Evolutionary conservation across 169 alveolate species (phyloP), one percentile per base, ranked within the genome.

Genomic region (Plasmodium adleri): DNA sequence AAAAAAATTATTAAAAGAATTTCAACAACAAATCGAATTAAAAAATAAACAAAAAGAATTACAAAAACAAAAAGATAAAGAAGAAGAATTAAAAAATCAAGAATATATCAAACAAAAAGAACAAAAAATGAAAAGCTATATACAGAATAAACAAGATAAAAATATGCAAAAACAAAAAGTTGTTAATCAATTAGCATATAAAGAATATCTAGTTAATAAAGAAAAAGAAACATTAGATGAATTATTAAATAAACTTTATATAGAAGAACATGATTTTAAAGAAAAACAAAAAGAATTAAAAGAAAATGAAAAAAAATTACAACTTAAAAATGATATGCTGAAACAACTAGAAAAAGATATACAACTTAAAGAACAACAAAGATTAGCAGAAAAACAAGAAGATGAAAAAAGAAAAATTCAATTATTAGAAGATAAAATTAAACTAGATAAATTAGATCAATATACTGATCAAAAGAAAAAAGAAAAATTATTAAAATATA

Each of bases 381-480:
- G 90, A 56, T 58, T 56, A 54, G 56, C 67, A 47, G 90, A 80
- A 58, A 80, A 58, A 39, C 74, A 80, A 80, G 90, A 80, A 2
- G 90, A 80, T 72, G 90, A 80, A 67, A 67, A 80, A 68, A 80
- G 90, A 67, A 80, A 80, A 80, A 66, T 80, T 7, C 66, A 80
- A 47, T 7, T 80, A 5, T 60, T 80, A 56, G 90, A 80, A 68
- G 90, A 80, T 58, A 80, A 80, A 67, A 80, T 66, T 68, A 80
- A 80, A 80, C 70, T 80, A 63, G 90, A 80, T 28, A 80, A 68
- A 67, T 54, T 80, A 47, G 90, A 80, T 68, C 90, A 80, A 67
- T 80, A 80, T 28, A 80, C 90, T 10, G 90, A 80, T 56, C 17
- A 80, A 80, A 80, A 80, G 70, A 80, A 64, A 32, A 80, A 80